Percentiles rank a stretch among this genome's conserved stretches.
phyloP scores from a whole-genome alignment of 2,329 filamentous ascomycete species.

The Aspergillus ustus region DNA sequence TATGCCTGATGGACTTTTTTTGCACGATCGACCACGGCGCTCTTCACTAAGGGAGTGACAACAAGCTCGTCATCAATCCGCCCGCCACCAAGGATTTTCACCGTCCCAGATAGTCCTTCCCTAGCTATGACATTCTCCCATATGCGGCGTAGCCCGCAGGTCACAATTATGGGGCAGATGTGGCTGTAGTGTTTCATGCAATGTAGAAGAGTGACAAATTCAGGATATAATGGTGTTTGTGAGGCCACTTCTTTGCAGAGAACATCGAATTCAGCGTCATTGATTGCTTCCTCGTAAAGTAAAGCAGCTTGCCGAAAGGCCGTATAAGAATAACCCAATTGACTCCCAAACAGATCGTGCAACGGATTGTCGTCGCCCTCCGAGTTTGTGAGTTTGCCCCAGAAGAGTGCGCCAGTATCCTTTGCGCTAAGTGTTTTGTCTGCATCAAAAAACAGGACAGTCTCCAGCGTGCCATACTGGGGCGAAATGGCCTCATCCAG shows the following conservation, averaged over 20 bases:
- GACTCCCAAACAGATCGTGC: constrained; percentile 53
- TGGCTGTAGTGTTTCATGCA: constrained; percentile 36
- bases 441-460: constrained; percentile 61
- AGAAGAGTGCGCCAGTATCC: constrained; percentile 23
- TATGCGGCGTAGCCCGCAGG: constrained; percentile 57
- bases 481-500: constrained; percentile 38
- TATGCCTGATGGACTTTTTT: constrained; percentile 36
- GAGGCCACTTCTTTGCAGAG: constrained; percentile 53
- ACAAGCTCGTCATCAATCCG: constrained; percentile 54
- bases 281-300: constrained; percentile 55
- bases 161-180: constrained; percentile 58
- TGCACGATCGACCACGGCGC: constrained; percentile 51
- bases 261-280: constrained; percentile 47
- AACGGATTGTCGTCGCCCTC: constrained; percentile 34
- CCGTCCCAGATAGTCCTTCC: constrained; percentile 45
- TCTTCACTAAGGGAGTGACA: constrained; percentile 59
- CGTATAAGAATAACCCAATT: constrained; percentile 56
- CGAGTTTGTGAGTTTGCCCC: constrained; percentile 18
- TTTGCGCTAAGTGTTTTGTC: constrained; percentile 59
- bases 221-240: constrained; percentile 49
- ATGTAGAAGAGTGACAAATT: constrained; percentile 54
- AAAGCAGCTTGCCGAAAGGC: constrained; percentile 61
- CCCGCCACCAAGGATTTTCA: constrained; percentile 60
- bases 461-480: constrained; percentile 37
- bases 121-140: constrained; percentile 61